A percentile compares a stretch with the other conserved stretches of the same genome.
Conservation (phyloP, 108 stramenopile species). For the Skeletonema potamos region DNA sequence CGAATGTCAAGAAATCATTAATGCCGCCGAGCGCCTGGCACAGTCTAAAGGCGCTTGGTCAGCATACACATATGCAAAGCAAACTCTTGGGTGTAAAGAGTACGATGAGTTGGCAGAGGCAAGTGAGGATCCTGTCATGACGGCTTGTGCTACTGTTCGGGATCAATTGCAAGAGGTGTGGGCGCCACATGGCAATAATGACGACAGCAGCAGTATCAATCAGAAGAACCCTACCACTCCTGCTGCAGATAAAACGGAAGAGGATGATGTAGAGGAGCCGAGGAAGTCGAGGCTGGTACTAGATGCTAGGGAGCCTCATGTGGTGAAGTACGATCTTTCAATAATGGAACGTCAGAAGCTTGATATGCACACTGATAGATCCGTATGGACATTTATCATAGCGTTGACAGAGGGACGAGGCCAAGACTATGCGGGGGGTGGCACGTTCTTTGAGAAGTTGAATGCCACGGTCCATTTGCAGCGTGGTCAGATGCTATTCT, state of each 20-base stretch:
- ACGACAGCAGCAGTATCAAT: background rate
- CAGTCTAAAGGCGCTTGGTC: conserved; percentile 20
- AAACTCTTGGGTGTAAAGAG: conserved; percentile 81
- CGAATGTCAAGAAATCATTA: conserved; percentile 61
- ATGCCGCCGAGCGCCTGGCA: conserved; percentile 58
- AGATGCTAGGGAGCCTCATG: conserved; percentile 78
- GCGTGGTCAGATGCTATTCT: conserved; percentile 65
- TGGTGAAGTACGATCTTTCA: conserved; percentile 77
- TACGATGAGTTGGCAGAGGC: conserved; percentile 52
- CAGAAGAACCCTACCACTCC: background rate
- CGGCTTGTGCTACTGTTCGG: conserved; percentile 19
- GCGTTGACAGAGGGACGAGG: conserved; percentile 70
- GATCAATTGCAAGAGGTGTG: conserved; percentile 7
- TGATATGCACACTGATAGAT: conserved; percentile 83
- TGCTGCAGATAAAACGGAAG: background rate
- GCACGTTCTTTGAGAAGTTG: conserved; percentile 72
- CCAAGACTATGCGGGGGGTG: conserved; percentile 72
- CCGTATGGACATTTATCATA: conserved; percentile 79
- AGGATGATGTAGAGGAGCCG: background rate
- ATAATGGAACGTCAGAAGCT: conserved; percentile 73
- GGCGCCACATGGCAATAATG: background rate
- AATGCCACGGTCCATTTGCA: conserved; percentile 67
- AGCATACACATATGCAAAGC: conserved; percentile 79
- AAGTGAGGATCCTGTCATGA: conserved; percentile 27
- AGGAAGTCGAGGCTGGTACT: conserved; percentile 32